These are phyloP conservation scores for Coniochaeta sp. DNA, from an alignment of 2,329 filamentous ascomycete genomes.

Conservation along the genomic window DNA sequence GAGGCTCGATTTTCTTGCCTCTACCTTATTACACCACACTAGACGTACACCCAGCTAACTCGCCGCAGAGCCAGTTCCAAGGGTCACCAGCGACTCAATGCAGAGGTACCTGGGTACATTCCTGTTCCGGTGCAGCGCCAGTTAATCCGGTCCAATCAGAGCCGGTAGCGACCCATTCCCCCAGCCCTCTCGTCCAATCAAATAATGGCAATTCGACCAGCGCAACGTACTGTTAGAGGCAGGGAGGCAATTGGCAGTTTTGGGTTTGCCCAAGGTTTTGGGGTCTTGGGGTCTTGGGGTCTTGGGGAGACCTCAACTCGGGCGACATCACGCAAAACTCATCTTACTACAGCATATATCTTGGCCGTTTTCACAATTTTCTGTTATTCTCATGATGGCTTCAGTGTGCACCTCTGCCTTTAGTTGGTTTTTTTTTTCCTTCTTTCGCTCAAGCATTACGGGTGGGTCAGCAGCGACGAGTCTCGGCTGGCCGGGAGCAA, in stretches of 20 bases:
- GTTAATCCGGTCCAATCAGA: constrained; percentile 2
- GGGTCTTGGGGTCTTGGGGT: too few relatives aligned
- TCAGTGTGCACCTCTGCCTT: background rate
- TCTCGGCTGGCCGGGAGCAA: background rate
- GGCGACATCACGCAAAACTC: too few relatives aligned
- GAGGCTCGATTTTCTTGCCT: constrained; percentile 3
- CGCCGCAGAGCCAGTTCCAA: background rate
- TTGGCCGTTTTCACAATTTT: background rate
- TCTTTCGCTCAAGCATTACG: background rate
- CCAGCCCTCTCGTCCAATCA: background rate
- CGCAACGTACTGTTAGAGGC: too few relatives aligned
- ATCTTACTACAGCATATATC: background rate
- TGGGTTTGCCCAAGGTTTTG: too few relatives aligned
- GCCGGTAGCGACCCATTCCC: background rate
- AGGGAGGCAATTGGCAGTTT: too few relatives aligned
- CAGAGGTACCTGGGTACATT: constrained; percentile 1
- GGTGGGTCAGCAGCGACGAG: background rate
- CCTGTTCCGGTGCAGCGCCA: background rate
- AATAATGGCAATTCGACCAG: background rate
- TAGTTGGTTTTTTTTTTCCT: background rate
- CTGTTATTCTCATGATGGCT: background rate
- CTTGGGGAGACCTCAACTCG: too few relatives aligned
- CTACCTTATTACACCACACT: too few relatives aligned
- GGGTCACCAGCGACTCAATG: background rate
- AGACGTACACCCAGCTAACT: too few relatives aligned